A percentile compares a stretch with the other conserved stretches of the same genome.
These are phyloP conservation scores for Chimonanthus salicifolius DNA, from an alignment of 164 flowering plant genomes.

Conservation along the genomic window DNA sequence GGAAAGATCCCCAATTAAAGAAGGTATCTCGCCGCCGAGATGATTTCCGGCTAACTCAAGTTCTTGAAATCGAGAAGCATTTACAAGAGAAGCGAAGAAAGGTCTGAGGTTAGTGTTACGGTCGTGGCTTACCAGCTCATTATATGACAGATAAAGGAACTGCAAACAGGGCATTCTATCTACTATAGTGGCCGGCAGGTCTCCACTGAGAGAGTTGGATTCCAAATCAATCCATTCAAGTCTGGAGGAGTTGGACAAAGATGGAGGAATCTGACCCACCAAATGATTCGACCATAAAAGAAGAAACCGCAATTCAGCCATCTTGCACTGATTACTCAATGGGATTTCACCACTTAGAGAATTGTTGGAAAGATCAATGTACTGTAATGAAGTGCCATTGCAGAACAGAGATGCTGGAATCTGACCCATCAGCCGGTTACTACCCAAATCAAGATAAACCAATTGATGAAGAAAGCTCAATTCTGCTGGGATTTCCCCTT, in stretches of 20 bases:
- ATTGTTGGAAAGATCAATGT: constrained; percentile 81
- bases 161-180: constrained; percentile 50
- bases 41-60: constrained; percentile 73
- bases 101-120: constrained; percentile 60
- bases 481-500: constrained; percentile 52
- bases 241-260: constrained; percentile 62
- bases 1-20: constrained; percentile 61
- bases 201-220: constrained; percentile 59
- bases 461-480: constrained; percentile 46
- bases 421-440: constrained; percentile 47
- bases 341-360: constrained; percentile 65
- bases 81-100: constrained; percentile 57
- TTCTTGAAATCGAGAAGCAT: constrained; percentile 63
- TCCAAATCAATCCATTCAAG: constrained; percentile 85
- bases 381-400: constrained; percentile 49
- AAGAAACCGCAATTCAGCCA: constrained; percentile 48
- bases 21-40: constrained; percentile 67
- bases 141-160: constrained; percentile 67
- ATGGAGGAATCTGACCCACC: constrained; percentile 54
- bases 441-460: constrained; percentile 59
- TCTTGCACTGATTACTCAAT: constrained; percentile 35
- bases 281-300: constrained; percentile 79
- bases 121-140: constrained; percentile 54
- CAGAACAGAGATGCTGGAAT: constrained; percentile 58
- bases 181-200: constrained; percentile 52